Evolutionary conservation across 1,139 yeast species (phyloP).

Genomic region (Groenewaldozyma auringiensis): DNA sequence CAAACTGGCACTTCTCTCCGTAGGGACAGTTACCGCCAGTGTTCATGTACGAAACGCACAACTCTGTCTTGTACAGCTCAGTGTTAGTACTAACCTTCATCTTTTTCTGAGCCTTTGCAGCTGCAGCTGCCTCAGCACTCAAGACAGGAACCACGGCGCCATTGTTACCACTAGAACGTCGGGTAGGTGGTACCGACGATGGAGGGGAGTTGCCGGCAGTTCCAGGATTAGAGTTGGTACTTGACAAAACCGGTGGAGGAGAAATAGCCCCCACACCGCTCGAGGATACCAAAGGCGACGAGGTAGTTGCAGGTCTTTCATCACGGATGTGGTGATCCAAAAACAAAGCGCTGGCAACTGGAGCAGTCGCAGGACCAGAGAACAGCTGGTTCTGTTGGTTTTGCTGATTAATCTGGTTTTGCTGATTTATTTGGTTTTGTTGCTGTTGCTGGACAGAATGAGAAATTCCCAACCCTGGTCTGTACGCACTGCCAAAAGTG

Average conservation of each 20-base stretch:
- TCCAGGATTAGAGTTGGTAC: neutral
- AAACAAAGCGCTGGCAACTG: neutral
- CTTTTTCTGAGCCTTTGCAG: constrained; percentile 6
- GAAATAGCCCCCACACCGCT: neutral
- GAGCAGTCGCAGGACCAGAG: neutral
- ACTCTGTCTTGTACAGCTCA: constrained; percentile 79
- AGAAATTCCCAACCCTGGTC: neutral
- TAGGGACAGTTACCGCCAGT: constrained; percentile 72
- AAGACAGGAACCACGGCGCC: constrained; percentile 3
- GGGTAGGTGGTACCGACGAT: neutral
- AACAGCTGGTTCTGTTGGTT: neutral
- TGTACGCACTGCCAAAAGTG: neutral
- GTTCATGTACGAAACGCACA: constrained; percentile 71
- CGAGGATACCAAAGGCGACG: neutral
- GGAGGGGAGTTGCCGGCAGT: neutral
- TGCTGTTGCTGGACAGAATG: neutral
- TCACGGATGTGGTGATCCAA: neutral
- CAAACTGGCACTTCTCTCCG: constrained; percentile 89
- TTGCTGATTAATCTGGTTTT: neutral
- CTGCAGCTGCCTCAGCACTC: constrained; percentile 7
- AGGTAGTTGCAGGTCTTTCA: neutral
- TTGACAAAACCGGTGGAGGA: neutral
- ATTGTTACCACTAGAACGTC: neutral
- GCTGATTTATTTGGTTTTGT: neutral
- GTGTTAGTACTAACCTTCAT: constrained; percentile 46